Evolutionary conservation across 345 rosid species (phyloP).

Genomic region (Boechera divaricarpa): DNA sequence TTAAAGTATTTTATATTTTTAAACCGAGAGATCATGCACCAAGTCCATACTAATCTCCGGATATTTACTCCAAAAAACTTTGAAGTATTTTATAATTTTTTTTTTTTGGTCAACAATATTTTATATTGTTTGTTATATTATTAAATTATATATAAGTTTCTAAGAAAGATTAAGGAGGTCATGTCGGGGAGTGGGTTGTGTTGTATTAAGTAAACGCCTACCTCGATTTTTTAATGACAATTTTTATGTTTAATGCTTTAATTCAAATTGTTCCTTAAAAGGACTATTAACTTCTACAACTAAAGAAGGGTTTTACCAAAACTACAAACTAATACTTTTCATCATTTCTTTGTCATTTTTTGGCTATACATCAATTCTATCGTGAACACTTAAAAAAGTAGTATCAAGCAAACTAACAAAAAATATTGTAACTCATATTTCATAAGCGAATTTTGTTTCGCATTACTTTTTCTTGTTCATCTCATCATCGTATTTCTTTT

Average conservation of each 20-base stretch:
- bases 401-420: neutral
- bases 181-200: slow-evolving; percentile 51
- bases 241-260: slow-evolving; percentile 19
- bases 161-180: slow-evolving; percentile 46
- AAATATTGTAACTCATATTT: neutral
- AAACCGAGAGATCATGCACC: neutral
- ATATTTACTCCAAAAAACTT: neutral
- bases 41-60: neutral
- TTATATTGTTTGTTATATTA: neutral
- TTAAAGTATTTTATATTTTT: no score
- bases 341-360: no score
- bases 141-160: slow-evolving; percentile 13
- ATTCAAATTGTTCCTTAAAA: slow-evolving; percentile 2
- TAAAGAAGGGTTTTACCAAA: neutral
- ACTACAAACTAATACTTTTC: no score
- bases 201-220: slow-evolving; percentile 65
- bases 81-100: no score
- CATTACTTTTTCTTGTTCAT: neutral
- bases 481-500: neutral
- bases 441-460: neutral
- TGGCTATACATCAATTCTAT: neutral
- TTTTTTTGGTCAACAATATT: no score
- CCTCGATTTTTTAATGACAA: slow-evolving; percentile 8
- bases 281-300: slow-evolving; percentile 19
- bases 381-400: neutral